These are phyloP conservation scores for Schrenkiella parvula DNA, from an alignment of 345 rosid genomes.

Conservation along the genomic window DNA sequence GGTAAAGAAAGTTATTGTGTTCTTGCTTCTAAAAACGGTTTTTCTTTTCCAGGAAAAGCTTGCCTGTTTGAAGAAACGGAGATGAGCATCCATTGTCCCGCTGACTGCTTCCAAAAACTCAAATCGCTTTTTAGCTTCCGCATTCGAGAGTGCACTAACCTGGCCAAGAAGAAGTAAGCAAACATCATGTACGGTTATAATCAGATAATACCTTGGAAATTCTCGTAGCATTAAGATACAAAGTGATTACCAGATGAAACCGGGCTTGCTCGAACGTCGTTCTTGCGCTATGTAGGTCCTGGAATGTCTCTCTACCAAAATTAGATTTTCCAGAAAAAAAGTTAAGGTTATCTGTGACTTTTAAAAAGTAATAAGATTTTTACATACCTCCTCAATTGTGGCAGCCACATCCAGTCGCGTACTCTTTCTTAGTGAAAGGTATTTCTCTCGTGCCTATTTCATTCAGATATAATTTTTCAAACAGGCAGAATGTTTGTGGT, in stretches of 20 bases:
- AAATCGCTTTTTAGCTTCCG: constrained; percentile 65
- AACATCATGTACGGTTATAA: background rate
- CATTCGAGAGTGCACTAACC: constrained; percentile 62
- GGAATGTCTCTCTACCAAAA: constrained; percentile 47
- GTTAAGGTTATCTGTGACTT: constrained; percentile 27
- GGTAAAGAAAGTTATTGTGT: background rate
- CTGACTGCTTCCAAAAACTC: constrained; percentile 72
- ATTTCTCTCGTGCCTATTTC: constrained; percentile 73
- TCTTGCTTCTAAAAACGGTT: constrained; percentile 2
- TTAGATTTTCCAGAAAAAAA: constrained; percentile 34
- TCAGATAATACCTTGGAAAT: background rate
- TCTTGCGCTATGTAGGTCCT: constrained; percentile 67
- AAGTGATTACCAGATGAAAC: constrained; percentile 52
- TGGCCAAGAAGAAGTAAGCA: constrained; percentile 27
- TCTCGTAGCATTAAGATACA: background rate
- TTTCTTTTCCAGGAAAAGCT: background rate
- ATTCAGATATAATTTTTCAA: constrained; percentile 12
- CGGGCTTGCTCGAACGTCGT: constrained; percentile 68
- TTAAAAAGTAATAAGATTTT: background rate
- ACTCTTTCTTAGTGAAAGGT: constrained; percentile 71
- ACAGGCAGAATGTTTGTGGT: background rate
- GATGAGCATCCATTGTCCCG: constrained; percentile 73
- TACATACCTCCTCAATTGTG: constrained; percentile 65
- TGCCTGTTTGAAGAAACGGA: constrained; percentile 70
- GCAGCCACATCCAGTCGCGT: constrained; percentile 64